These are phyloP conservation scores for Serendipita sp. DNA, from an alignment of 768 basidiomycete genomes.

Conservation along the genomic window DNA sequence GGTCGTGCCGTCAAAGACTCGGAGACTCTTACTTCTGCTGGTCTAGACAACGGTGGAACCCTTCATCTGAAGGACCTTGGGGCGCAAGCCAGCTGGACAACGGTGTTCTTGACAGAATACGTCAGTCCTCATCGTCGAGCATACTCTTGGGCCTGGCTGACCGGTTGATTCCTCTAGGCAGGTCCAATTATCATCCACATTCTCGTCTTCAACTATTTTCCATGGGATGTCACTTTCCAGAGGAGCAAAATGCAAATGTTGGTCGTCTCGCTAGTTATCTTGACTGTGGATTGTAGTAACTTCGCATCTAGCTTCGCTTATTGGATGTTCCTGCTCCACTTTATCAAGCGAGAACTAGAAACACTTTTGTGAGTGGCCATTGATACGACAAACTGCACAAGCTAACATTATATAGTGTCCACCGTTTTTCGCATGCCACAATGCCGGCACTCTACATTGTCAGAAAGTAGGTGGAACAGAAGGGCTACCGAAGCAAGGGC, in stretches of 20 bases:
- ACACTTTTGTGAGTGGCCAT: slow-evolving; percentile 56
- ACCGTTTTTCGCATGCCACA: slow-evolving; percentile 88
- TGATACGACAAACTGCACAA: not conserved
- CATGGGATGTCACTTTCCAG: slow-evolving; percentile 53
- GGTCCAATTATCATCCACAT: slow-evolving; percentile 88
- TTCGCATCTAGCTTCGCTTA: slow-evolving; percentile 38
- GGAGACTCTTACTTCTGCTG: slow-evolving; percentile 12
- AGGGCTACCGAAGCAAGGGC: not conserved
- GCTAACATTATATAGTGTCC: slow-evolving; percentile 37
- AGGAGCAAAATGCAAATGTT: slow-evolving; percentile 69
- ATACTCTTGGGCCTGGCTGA: slow-evolving; percentile 2
- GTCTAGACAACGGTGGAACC: slow-evolving; percentile 41
- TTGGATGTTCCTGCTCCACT: slow-evolving; percentile 68
- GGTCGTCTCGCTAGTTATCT: slow-evolving; percentile 10
- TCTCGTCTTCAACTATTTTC: slow-evolving; percentile 50
- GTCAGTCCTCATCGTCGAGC: slow-evolving; percentile 29
- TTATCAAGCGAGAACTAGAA: slow-evolving; percentile 81
- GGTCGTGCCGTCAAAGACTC: not conserved
- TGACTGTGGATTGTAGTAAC: not conserved
- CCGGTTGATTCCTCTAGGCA: slow-evolving; percentile 26
- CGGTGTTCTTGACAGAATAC: slow-evolving; percentile 88
- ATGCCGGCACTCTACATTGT: slow-evolving; percentile 79
- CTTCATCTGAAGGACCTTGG: slow-evolving; percentile 80
- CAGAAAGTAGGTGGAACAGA: slow-evolving; percentile 50
- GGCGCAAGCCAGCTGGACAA: slow-evolving; percentile 73